Conservation (phyloP, 306 rosid species). For the Dalbergia cultrata region DNA sequence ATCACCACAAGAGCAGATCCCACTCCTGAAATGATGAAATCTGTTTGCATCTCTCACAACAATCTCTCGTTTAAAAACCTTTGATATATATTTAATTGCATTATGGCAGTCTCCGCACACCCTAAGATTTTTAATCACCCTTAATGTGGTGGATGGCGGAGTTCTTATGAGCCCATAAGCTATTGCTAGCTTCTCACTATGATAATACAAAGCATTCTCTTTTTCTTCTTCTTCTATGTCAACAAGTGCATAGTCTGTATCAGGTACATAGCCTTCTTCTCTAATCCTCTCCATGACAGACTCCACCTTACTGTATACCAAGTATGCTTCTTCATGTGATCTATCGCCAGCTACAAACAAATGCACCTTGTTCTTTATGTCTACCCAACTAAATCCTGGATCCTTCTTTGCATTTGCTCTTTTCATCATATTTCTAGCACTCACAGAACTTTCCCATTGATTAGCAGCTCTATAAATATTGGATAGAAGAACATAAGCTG, state of each 20-base stretch:
- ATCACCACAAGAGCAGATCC: not conserved
- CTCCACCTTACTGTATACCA: slow-evolving; percentile 69
- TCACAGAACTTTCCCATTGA: slow-evolving; percentile 71
- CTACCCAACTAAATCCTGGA: slow-evolving; percentile 89
- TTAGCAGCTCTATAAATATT: slow-evolving; percentile 78
- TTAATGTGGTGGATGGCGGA: slow-evolving; percentile 58
- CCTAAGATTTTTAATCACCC: slow-evolving; percentile 78
- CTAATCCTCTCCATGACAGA: slow-evolving; percentile 64
- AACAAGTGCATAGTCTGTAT: slow-evolving; percentile 70
- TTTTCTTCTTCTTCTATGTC: slow-evolving; percentile 87
- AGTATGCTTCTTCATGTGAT: slow-evolving; percentile 69
- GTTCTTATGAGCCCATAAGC: slow-evolving; percentile 71
- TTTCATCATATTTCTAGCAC: slow-evolving; percentile 77
- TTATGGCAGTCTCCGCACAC: slow-evolving; percentile 88
- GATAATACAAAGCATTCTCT: slow-evolving; percentile 68
- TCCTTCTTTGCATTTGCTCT: slow-evolving; percentile 78
- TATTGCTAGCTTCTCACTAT: slow-evolving; percentile 76
- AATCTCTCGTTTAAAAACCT: slow-evolving; percentile 48
- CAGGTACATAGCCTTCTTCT: slow-evolving; percentile 83
- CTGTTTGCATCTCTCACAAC: not conserved
- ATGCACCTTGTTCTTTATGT: slow-evolving; percentile 79
- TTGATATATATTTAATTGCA: slow-evolving; percentile 75
- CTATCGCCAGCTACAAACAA: slow-evolving; percentile 82
- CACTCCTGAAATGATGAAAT: not conserved
- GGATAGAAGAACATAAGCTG: slow-evolving; percentile 80